A percentile compares a stretch with the other conserved stretches of the same genome.
Evolutionary conservation across 305 asterid species (phyloP).

Genomic region (Lippia alba): DNA sequence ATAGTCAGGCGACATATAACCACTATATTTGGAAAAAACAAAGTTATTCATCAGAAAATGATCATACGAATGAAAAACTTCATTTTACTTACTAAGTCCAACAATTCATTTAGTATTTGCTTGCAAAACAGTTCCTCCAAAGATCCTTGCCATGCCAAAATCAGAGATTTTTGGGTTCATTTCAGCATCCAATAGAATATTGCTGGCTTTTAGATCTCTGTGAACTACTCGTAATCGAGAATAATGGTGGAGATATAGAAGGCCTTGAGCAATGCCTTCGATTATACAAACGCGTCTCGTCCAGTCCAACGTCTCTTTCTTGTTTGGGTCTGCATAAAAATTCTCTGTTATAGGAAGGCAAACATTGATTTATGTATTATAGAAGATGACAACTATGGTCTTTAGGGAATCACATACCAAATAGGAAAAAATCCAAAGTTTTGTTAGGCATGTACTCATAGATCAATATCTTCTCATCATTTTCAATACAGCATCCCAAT

Average conservation of each 20-base stretch:
- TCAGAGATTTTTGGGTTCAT: constrained; percentile 3
- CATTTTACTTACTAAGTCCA: constrained; percentile 39
- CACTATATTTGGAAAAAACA: not conserved
- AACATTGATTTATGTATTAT: not conserved
- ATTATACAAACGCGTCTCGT: constrained; percentile 26
- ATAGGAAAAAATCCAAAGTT: too few relatives aligned
- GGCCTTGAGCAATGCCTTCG: not conserved
- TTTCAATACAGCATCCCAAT: too few relatives aligned
- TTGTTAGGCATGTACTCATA: too few relatives aligned
- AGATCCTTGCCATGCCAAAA: constrained; percentile 24
- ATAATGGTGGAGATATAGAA: not conserved
- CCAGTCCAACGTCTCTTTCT: constrained; percentile 45
- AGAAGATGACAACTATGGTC: too few relatives aligned
- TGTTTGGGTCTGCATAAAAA: constrained; percentile 39
- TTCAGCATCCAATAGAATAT: not conserved
- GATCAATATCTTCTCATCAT: too few relatives aligned
- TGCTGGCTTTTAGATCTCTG: constrained; percentile 4
- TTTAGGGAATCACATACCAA: too few relatives aligned
- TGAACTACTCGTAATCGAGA: not conserved
- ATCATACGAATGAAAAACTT: not conserved
- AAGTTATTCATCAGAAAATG: not conserved
- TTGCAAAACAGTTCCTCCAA: constrained; percentile 31
- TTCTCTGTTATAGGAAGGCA: not conserved
- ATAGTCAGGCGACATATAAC: not conserved
- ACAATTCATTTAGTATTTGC: constrained; percentile 36